Percentiles rank a stretch among this genome's conserved stretches.
These are phyloP conservation scores for Strobilomyces dryophilus DNA, from an alignment of 768 basidiomycete species.

Conservation along the genomic window DNA sequence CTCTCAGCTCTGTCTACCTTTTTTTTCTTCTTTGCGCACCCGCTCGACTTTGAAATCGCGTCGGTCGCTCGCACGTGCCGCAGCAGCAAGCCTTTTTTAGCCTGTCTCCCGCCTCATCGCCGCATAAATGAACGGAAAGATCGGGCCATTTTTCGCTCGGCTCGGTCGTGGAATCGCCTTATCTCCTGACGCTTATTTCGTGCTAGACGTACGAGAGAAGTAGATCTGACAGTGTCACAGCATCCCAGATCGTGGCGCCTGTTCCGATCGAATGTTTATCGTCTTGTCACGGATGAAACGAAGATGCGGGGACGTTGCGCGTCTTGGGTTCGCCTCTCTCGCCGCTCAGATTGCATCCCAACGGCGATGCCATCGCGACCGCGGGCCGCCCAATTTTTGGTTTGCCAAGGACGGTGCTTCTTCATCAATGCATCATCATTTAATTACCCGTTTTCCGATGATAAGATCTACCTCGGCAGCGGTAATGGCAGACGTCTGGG, in stretches of 20 bases:
- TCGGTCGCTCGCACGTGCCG: background rate
- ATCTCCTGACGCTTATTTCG: slow-evolving; percentile 15
- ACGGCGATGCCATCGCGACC: background rate
- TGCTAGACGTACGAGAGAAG: background rate
- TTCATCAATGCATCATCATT: too few relatives aligned
- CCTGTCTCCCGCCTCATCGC: slow-evolving; percentile 11
- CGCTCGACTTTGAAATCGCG: background rate
- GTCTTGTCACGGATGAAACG: background rate
- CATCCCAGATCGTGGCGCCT: slow-evolving; percentile 4
- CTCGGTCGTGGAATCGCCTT: slow-evolving; percentile 17
- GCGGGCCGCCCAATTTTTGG: slow-evolving; percentile 40
- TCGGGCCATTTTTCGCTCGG: slow-evolving; percentile 7
- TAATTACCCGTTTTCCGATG: slow-evolving; percentile 54
- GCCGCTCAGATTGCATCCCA: background rate
- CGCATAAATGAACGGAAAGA: slow-evolving; percentile 10
- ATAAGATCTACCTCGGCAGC: slow-evolving; percentile 55
- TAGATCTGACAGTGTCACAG: slow-evolving; percentile 1
- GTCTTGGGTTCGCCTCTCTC: background rate
- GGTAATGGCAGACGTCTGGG: slow-evolving; percentile 23
- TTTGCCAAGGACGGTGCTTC: slow-evolving; percentile 47
- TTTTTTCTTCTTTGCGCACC: background rate
- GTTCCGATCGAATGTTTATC: background rate
- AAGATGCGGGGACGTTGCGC: background rate
- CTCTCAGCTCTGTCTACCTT: background rate
- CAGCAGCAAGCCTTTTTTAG: background rate